Conservation (phyloP, 202 grass and related monocot species). For the Carex sylvatica region DNA sequence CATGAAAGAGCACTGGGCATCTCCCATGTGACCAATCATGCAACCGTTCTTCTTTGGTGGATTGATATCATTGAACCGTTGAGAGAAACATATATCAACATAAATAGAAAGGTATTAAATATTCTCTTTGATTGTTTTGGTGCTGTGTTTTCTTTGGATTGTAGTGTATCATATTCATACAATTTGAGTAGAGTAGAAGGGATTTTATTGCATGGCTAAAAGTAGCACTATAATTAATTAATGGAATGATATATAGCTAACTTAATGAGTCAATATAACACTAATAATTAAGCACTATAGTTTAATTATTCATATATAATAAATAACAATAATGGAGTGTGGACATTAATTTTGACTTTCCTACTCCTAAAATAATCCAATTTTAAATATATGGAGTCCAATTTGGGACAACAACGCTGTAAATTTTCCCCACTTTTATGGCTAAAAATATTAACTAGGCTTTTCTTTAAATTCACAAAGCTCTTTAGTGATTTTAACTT, state of each 20-base stretch:
- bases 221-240: neutral
- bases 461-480: no score
- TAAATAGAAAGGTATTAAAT: neutral
- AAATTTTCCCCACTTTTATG: no score
- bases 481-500: no score
- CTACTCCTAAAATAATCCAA: neutral
- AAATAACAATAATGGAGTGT: neutral
- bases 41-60: constrained; percentile 9
- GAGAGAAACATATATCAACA: neutral
- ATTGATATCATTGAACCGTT: constrained; percentile 16
- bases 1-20: constrained; percentile 18
- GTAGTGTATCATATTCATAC: no score
- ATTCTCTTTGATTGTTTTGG: neutral
- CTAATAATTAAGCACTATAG: neutral
- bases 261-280: neutral
- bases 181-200: neutral
- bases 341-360: neutral
- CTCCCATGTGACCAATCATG: constrained; percentile 56
- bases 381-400: no score
- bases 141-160: neutral
- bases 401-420: no score
- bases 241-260: neutral
- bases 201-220: neutral
- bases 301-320: neutral
- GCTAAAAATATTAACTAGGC: no score